Conservation (phyloP, 2,329 filamentous ascomycete genomes). For the Fusarium sp. region DNA sequence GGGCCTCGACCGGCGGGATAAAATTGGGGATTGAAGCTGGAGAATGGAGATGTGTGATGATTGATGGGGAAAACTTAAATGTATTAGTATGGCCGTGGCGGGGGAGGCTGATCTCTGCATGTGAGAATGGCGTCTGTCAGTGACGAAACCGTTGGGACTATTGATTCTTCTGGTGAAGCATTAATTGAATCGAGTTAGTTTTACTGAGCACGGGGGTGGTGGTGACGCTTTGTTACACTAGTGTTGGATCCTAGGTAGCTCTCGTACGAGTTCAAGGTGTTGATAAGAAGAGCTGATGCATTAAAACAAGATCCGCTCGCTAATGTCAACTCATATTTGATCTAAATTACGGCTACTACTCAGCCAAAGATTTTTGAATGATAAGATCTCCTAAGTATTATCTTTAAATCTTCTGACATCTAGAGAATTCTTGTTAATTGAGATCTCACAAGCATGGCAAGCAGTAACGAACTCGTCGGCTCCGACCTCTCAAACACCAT, state of each 20-base stretch:
- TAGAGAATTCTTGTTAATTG: too few species aligned
- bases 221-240: constrained; percentile 4
- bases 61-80: neutral
- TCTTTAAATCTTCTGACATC: neutral
- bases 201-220: too few species aligned
- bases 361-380: neutral
- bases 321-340: neutral
- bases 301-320: neutral
- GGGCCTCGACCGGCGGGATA: constrained; percentile 8
- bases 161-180: constrained; percentile 10
- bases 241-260: neutral
- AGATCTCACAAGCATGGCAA: too few species aligned
- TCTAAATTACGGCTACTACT: neutral
- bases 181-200: constrained; percentile 3
- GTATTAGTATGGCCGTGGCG: neutral
- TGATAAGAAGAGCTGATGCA: neutral
- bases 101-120: neutral
- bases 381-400: neutral
- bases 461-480: too few species aligned
- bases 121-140: constrained; percentile 1
- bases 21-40: neutral
- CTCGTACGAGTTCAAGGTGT: constrained; percentile 1
- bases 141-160: constrained; percentile 7
- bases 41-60: constrained; percentile 2
- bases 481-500: too few species aligned